These are phyloP conservation scores for Ceratocystis papillata DNA, from an alignment of 2,329 filamentous ascomycete species.

Conservation along the genomic window DNA sequence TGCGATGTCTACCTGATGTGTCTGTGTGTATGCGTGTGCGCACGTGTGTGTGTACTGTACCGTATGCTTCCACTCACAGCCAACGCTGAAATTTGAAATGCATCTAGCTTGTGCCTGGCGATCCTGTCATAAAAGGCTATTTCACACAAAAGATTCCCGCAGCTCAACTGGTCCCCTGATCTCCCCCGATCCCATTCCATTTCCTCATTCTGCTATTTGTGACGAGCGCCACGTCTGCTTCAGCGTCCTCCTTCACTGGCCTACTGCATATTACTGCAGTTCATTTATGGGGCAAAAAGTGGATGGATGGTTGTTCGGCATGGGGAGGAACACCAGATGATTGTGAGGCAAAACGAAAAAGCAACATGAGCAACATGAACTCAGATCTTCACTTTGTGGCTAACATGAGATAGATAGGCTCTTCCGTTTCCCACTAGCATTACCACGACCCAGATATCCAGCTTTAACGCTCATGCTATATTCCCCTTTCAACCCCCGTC, in stretches of 20 bases:
- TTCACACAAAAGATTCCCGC: neutral
- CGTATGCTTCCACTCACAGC: neutral
- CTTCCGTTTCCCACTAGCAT: neutral
- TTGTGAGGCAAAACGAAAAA: neutral
- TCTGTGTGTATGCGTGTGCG: neutral
- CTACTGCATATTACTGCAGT: neutral
- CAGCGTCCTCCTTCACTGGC: neutral
- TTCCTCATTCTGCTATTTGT: neutral
- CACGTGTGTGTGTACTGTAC: neutral
- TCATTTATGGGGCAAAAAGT: neutral
- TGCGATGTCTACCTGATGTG: neutral
- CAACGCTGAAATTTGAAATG: neutral
- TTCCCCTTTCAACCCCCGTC: neutral
- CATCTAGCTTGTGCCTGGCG: neutral
- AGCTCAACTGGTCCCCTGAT: slow-evolving; percentile 6
- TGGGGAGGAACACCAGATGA: neutral
- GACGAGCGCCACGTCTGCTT: neutral
- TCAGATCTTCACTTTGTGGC: neutral
- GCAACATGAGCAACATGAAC: neutral
- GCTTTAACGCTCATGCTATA: neutral
- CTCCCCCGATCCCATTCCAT: neutral
- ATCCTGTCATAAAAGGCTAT: slow-evolving; percentile 2
- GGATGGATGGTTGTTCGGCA: neutral
- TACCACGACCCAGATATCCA: neutral
- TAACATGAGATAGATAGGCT: neutral